Base-by-base conservation (phyloP, 2,329 filamentous ascomycete genomes). In the Paramyrothecium roridum region DNA sequence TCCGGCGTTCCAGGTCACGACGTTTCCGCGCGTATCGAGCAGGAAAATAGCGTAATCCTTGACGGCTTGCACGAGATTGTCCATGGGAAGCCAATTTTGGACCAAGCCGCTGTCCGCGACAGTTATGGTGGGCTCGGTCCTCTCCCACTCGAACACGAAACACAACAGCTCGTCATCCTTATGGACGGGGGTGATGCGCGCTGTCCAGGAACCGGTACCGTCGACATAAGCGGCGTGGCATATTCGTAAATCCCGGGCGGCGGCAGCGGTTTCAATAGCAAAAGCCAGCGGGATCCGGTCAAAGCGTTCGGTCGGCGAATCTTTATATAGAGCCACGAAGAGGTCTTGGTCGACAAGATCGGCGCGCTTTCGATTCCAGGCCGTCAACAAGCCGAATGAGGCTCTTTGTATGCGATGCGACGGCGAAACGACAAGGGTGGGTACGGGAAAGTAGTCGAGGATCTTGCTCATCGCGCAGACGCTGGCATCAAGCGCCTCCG, bases 31-130 rank as follows among this genome's bases (percentile, higher is more conserved):
- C 0, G 79, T 75, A 52, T 85, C 81, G 26, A 86, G 74, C 70
- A 85, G 80, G 63, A 85, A 87, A 57, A 86, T 86, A 55, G 83
- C 83, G 61, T 85, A 85, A 57, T 85, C 81, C 66, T 81, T 83
- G 61, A 85, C 80, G 0, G 79, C 81, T 58, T 86, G 80, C 37
- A 87, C 75, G 33, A 88, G 78, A 60, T 84, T 80, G 61, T 78
- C 79, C 52, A 73, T 67, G 62, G 80, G 77, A 53, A 69, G 63
- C 34, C 63, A 64, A 33, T 58, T 64, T 45, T 61, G 54, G n/a
- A 58, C 59, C 10, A 62, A 33, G 8, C 66, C 66, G 49, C 59
- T 57, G 20, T 63, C 56, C 10, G 46, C 12, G 0, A 56, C 50
- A 2, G 47, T 49, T 45, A 21, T 45, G 13, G 3, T 56, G 55